phyloP scores from a whole-genome alignment of 2,329 filamentous ascomycete genomes.

The Cercospora berteroae region DNA sequence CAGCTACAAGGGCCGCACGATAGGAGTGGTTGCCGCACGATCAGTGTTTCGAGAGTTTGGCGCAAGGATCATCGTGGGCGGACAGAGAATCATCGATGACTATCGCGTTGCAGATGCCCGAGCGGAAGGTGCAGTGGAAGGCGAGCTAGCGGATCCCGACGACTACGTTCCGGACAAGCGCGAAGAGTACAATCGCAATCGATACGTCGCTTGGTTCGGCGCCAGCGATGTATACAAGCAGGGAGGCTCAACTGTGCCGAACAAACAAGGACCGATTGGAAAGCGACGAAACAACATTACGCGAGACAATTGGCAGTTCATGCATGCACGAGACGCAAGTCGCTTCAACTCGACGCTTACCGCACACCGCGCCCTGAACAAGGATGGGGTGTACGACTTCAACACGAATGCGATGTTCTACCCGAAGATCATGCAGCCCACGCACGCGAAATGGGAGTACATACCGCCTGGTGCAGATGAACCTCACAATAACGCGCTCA shows the following conservation, averaged over 20 bases:
- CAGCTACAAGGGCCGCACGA: slow-evolving; percentile 96
- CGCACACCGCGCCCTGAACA: slow-evolving; percentile 65
- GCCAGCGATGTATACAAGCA: slow-evolving; percentile 95
- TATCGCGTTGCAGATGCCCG: slow-evolving; percentile 77
- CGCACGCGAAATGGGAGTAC: slow-evolving; percentile 77
- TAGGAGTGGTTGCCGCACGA: slow-evolving; percentile 92
- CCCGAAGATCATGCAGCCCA: slow-evolving; percentile 84
- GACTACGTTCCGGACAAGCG: slow-evolving; percentile 73
- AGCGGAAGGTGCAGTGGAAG: slow-evolving; percentile 77
- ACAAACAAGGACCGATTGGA: slow-evolving; percentile 63
- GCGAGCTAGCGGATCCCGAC: slow-evolving; percentile 85
- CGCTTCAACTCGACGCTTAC: slow-evolving; percentile 78
- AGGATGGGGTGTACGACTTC: slow-evolving; percentile 81
- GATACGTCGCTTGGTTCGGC: slow-evolving; percentile 98
- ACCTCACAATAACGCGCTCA: slow-evolving; percentile 29
- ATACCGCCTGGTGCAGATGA: slow-evolving; percentile 48
- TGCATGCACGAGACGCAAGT: slow-evolving; percentile 88
- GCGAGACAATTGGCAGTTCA: slow-evolving; percentile 92
- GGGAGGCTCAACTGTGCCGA: slow-evolving; percentile 48
- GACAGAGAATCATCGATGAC: slow-evolving; percentile 81
- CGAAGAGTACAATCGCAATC: slow-evolving; percentile 96
- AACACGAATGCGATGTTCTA: slow-evolving; percentile 92
- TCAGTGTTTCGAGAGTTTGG: slow-evolving; percentile 98
- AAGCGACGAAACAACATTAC: slow-evolving; percentile 87
- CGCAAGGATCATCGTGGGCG: slow-evolving; percentile 88